Base-by-base conservation (phyloP, 257 asterid genomes). In the Coffea eugenioides region DNA sequence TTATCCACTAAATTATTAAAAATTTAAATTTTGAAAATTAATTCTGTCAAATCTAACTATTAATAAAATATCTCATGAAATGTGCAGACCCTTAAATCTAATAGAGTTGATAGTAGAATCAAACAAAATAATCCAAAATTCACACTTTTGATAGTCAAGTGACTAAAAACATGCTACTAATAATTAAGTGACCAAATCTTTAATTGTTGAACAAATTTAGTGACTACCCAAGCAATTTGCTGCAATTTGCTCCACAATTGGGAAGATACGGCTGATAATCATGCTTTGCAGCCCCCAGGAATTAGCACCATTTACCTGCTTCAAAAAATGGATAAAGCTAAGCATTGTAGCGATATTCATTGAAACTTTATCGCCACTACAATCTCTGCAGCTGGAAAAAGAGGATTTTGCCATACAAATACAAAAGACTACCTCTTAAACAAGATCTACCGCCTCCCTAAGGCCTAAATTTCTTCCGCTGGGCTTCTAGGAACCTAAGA, bases 401-500 rank as follows among this genome's bases (percentile, higher is more conserved):
- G 70, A 43, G 67, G 78, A 48, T 62, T 71, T 62, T 73, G 45
- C 16, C 74, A 62, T 65, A 48, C 51, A 76, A 76, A 41, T 61
- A 75, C 18, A 36, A 9, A 20, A 46, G 43, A 64, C 41, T 3
- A 64, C 16, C 43, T 41, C 25, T 34, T 10, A 36, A 51, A 71
- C n/a, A 71, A 27, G 52, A 71, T 31, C 68, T 62, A 80, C 25
- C 46, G 23, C 8, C 27, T 1, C 9, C 15, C 69, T 16, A 77
- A 61, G 12, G 52, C 46, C 52, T 79, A 34, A 83, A 56, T 57
- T 31, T 57, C 76, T 82, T 83, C 45, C 65, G n/a, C 82, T 72
- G 72, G 80, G 73, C 82, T 61, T 56, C 85, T 84, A 67, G 69
- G 57, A 62, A 75, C 75, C 81, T 78, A 73, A 71, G 54, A 77